Percentiles rank a stretch among this genome's conserved stretches.
phyloP scores from a whole-genome alignment of 2,329 filamentous ascomycete species.

The Penicillium sp. region DNA sequence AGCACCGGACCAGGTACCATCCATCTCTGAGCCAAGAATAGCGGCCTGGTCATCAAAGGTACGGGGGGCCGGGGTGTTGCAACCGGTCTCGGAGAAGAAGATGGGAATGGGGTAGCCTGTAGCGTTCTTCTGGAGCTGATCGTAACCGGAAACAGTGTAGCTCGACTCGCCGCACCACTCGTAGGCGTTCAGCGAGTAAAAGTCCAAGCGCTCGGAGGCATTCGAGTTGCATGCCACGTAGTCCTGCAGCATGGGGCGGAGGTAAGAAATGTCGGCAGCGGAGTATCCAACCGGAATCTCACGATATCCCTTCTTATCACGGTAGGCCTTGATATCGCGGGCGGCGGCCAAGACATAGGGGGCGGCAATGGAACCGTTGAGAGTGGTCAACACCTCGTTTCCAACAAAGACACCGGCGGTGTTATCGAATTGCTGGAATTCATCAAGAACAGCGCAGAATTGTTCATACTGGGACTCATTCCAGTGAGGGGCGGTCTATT shows the following conservation, averaged over 20 bases:
- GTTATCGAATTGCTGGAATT: slow-evolving; percentile 75
- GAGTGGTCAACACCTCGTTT: slow-evolving; percentile 69
- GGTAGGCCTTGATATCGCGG: slow-evolving; percentile 79
- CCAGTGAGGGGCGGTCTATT: slow-evolving; percentile 64
- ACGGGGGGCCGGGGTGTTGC: slow-evolving; percentile 56
- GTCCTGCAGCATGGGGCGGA: slow-evolving; percentile 64
- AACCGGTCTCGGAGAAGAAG: slow-evolving; percentile 87
- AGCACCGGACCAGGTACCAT: slow-evolving; percentile 67
- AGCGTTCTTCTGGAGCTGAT: slow-evolving; percentile 64
- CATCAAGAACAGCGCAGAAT: slow-evolving; percentile 72
- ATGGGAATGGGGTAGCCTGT: slow-evolving; percentile 76
- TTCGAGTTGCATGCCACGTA: slow-evolving; percentile 79
- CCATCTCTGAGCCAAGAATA: slow-evolving; percentile 75
- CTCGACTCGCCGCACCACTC: slow-evolving; percentile 66
- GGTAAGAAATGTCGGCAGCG: slow-evolving; percentile 75
- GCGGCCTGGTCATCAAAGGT: slow-evolving; percentile 65
- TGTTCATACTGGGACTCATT: slow-evolving; percentile 67
- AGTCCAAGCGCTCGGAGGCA: slow-evolving; percentile 67
- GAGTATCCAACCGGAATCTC: slow-evolving; percentile 84
- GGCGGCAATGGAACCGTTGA: slow-evolving; percentile 61
- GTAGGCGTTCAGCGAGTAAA: slow-evolving; percentile 84
- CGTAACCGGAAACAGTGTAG: slow-evolving; percentile 68
- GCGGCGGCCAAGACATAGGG: slow-evolving; percentile 81
- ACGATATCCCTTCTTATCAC: slow-evolving; percentile 72
- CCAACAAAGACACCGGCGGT: slow-evolving; percentile 81